Conservation (phyloP, 139 green algal species). For the Picochlorum sp. region DNA sequence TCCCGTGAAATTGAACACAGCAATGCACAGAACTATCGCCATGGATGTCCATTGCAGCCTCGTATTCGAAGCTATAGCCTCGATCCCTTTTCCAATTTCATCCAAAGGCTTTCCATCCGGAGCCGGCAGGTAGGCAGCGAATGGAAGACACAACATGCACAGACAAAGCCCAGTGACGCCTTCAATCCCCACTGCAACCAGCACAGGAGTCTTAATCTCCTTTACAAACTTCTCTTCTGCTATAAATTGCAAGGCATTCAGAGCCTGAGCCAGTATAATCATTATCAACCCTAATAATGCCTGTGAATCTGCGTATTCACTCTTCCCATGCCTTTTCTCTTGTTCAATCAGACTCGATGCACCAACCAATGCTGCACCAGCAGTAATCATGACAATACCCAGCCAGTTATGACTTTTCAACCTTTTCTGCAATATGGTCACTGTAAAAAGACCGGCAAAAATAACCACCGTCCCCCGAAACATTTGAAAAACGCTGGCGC, state of each 20-base stretch:
- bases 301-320: no score
- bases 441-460: constrained; percentile 71
- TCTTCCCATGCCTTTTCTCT: neutral
- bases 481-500: constrained; percentile 77
- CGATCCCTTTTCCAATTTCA: neutral
- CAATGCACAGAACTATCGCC: constrained; percentile 50
- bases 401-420: constrained; percentile 73
- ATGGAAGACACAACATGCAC: constrained; percentile 43
- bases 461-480: constrained; percentile 74
- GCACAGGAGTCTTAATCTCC: constrained; percentile 36
- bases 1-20: constrained; percentile 76
- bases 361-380: constrained; percentile 67
- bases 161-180: constrained; percentile 63
- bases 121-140: constrained; percentile 32
- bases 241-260: constrained; percentile 63
- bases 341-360: constrained; percentile 34
- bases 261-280: constrained; percentile 59
- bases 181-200: constrained; percentile 50
- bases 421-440: constrained; percentile 50
- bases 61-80: neutral
- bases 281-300: constrained; percentile 65
- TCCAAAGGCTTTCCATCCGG: constrained; percentile 46
- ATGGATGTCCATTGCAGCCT: constrained; percentile 1
- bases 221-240: constrained; percentile 78
- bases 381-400: constrained; percentile 68